These are phyloP conservation scores for Hypoxylon sp. DNA, from an alignment of 2,329 filamentous ascomycete species.

Conservation along the genomic window DNA sequence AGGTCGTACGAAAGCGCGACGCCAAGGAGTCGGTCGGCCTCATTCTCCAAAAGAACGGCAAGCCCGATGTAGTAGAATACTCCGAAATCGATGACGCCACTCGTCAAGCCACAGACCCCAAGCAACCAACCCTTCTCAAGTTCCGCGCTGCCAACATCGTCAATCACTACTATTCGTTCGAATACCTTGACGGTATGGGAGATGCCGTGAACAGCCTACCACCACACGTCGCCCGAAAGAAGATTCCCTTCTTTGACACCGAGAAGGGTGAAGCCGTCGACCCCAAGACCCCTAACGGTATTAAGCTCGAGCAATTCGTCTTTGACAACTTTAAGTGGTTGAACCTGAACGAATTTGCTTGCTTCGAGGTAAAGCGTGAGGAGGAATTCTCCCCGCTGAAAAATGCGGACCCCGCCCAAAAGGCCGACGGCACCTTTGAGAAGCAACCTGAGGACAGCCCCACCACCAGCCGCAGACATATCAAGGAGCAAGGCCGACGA, in stretches of 20 bases:
- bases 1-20: conserved; percentile 98
- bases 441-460: conserved; percentile 72
- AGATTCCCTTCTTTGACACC: conserved; percentile 87
- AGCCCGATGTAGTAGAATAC: conserved; percentile 97
- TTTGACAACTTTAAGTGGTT: conserved; percentile 97
- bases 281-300: conserved; percentile 90
- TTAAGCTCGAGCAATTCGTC: conserved; percentile 99
- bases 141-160: conserved; percentile 99
- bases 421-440: conserved; percentile 79
- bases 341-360: conserved; percentile 87
- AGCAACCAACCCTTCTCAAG: conserved; percentile 83
- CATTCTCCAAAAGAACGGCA: conserved; percentile 93
- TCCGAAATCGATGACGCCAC: conserved; percentile 91
- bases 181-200: conserved; percentile 90
- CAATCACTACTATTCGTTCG: conserved; percentile 99
- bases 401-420: conserved; percentile 66
- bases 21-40: conserved; percentile 95
- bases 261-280: conserved; percentile 82
- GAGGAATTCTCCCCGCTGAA: conserved; percentile 98
- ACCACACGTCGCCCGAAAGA: conserved; percentile 97
- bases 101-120: conserved; percentile 87
- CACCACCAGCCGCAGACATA: conserved; percentile 89
- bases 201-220: conserved; percentile 85
- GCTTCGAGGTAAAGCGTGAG: conserved; percentile 93
- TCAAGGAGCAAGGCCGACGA: conserved; percentile 86